Evolutionary conservation across 2,329 filamentous ascomycete genomes (phyloP).

Genomic region (Aciculosporium take): DNA sequence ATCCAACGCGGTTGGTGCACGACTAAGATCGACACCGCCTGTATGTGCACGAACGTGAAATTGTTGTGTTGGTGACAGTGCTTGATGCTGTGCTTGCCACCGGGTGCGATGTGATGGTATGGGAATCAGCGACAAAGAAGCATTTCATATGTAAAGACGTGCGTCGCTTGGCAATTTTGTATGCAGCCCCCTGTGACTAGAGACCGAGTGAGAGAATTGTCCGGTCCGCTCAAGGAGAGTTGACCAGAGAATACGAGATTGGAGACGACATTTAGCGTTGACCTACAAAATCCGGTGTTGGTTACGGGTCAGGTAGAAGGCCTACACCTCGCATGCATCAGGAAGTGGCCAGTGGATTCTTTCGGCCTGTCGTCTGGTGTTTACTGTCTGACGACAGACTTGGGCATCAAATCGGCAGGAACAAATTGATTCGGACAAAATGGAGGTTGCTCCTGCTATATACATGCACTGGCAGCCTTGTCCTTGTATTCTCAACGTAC

Average conservation of each 20-base stretch:
- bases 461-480: too few relatives aligned
- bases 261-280: too few relatives aligned
- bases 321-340: not conserved
- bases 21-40: not conserved
- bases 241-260: slow-evolving; percentile 6
- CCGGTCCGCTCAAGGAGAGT: not conserved
- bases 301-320: too few relatives aligned
- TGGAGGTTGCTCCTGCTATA: not conserved
- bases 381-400: not conserved
- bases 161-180: not conserved
- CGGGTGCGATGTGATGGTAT: not conserved
- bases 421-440: not conserved
- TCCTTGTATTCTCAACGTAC: too few relatives aligned
- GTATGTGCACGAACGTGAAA: slow-evolving; percentile 1
- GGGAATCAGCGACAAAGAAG: not conserved
- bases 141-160: not conserved
- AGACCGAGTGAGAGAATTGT: not conserved
- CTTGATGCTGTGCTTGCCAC: not conserved
- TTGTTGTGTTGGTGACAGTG: slow-evolving; percentile 2
- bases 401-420: not conserved
- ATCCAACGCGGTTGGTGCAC: not conserved
- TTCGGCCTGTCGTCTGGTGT: not conserved
- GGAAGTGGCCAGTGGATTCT: slow-evolving; percentile 1
- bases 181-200: slow-evolving; percentile 1
- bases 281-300: too few relatives aligned